Percentiles rank a stretch among this genome's conserved stretches.
Evolutionary conservation across 306 rosid species (phyloP).

Genomic region (Potentilla sterilis): DNA sequence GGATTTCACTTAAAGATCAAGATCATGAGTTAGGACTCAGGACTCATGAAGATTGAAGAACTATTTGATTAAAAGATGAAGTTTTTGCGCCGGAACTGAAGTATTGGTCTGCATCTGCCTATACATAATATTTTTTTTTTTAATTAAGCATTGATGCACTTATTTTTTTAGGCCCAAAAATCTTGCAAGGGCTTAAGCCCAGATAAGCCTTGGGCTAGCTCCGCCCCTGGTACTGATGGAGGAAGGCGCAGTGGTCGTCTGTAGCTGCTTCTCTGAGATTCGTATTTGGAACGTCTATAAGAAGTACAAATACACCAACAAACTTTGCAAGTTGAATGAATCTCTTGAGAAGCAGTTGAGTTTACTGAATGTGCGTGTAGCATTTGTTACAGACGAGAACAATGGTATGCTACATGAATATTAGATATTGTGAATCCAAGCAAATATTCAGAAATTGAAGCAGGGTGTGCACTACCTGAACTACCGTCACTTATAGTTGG

Average conservation of each 20-base stretch:
- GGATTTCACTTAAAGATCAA: no score
- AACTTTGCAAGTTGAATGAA: not conserved
- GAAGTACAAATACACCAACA: not conserved
- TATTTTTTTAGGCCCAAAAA: no score
- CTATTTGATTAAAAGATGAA: no score
- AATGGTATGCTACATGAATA: not conserved
- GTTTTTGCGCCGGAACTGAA: no score
- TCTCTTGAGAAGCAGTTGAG: not conserved
- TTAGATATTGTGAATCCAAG: not conserved
- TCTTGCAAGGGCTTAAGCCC: no score
- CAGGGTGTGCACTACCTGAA: not conserved
- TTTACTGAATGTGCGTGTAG: not conserved
- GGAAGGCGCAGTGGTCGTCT: not conserved
- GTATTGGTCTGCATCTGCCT: no score
- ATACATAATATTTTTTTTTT: no score
- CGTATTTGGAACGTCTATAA: not conserved
- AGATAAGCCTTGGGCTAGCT: no score
- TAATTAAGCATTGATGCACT: no score
- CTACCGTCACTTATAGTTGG: slow-evolving; percentile 23
- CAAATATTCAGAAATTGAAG: not conserved
- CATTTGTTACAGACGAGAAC: not conserved
- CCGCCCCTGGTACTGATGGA: no score
- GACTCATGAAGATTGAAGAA: no score
- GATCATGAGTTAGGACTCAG: no score
- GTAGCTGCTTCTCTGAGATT: not conserved